These are phyloP conservation scores for Phytophthora citricola DNA, from an alignment of 352 stramenopile genomes.

Conservation along the genomic window DNA sequence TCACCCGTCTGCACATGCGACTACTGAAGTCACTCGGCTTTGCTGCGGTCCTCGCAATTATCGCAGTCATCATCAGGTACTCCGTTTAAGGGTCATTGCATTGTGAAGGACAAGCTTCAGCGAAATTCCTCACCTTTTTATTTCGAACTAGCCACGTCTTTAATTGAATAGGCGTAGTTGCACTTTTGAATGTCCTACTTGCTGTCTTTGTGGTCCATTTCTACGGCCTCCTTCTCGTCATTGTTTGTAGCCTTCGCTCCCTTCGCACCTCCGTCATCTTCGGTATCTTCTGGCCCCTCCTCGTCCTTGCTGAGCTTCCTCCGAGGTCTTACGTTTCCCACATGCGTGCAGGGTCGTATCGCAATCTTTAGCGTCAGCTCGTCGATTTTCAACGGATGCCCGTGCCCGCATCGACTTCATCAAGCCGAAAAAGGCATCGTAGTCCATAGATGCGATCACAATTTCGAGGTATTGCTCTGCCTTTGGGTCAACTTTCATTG, in stretches of 20 bases:
- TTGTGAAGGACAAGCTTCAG: too few species aligned
- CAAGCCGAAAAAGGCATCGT: slow-evolving; percentile 72
- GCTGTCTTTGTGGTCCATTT: slow-evolving; percentile 29
- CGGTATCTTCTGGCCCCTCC: slow-evolving; percentile 25
- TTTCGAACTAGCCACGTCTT: slow-evolving; percentile 17
- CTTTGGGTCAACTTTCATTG: slow-evolving; percentile 63
- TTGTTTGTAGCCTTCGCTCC: slow-evolving; percentile 27
- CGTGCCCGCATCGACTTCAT: slow-evolving; percentile 79
- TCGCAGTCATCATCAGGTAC: slow-evolving; percentile 36
- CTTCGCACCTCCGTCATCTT: slow-evolving; percentile 32
- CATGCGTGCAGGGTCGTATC: slow-evolving; percentile 7
- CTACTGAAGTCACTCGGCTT: slow-evolving; percentile 39
- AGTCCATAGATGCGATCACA: slow-evolving; percentile 82
- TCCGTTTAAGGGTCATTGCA: slow-evolving; percentile 18
- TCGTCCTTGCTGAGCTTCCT: slow-evolving; percentile 41
- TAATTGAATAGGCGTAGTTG: slow-evolving; percentile 1
- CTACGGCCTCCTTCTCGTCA: slow-evolving; percentile 25
- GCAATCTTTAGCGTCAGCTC: slow-evolving; percentile 43
- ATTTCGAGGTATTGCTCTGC: slow-evolving; percentile 78
- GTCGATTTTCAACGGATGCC: slow-evolving; percentile 47
- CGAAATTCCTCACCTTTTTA: too few species aligned
- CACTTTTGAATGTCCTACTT: slow-evolving; percentile 22
- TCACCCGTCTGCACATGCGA: slow-evolving; percentile 52
- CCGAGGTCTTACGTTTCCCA: slow-evolving; percentile 28
- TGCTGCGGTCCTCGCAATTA: slow-evolving; percentile 36